Conservation (phyloP, 352 stramenopile genomes). For the Globisporangium viniferum region DNA sequence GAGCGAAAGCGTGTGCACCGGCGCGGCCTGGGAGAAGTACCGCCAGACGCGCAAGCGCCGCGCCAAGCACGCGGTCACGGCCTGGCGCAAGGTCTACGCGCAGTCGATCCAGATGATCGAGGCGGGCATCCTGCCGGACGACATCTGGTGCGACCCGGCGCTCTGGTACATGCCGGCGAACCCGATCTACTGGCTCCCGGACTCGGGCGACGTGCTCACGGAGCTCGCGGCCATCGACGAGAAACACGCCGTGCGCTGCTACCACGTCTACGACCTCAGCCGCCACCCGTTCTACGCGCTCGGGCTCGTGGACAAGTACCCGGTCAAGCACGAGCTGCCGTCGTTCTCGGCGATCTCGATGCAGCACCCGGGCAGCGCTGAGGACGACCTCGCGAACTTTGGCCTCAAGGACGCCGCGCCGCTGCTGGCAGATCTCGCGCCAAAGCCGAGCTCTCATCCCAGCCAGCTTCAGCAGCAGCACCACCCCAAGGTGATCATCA, state of each 20-base stretch:
- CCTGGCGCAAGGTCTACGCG: constrained; percentile 42
- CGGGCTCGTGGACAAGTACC: constrained; percentile 20
- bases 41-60: constrained; percentile 37
- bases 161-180: constrained; percentile 47
- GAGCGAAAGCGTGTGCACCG: constrained; percentile 38
- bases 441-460: background rate
- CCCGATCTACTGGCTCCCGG: constrained; percentile 38
- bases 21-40: constrained; percentile 34
- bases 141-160: constrained; percentile 41
- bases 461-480: background rate
- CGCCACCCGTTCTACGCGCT: constrained; percentile 24
- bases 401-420: constrained; percentile 7
- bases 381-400: constrained; percentile 14
- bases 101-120: constrained; percentile 47
- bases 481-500: constrained; percentile 7
- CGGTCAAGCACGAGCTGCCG: constrained; percentile 18
- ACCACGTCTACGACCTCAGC: constrained; percentile 20
- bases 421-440: background rate
- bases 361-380: background rate
- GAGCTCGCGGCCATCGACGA: constrained; percentile 28
- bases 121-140: constrained; percentile 26
- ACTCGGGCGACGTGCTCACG: constrained; percentile 18
- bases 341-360: constrained; percentile 14
- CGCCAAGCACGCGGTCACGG: constrained; percentile 31
- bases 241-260: constrained; percentile 26